Evolutionary conservation across 2,329 filamentous ascomycete genomes (phyloP).

Genomic region (Aspergillus hortae): DNA sequence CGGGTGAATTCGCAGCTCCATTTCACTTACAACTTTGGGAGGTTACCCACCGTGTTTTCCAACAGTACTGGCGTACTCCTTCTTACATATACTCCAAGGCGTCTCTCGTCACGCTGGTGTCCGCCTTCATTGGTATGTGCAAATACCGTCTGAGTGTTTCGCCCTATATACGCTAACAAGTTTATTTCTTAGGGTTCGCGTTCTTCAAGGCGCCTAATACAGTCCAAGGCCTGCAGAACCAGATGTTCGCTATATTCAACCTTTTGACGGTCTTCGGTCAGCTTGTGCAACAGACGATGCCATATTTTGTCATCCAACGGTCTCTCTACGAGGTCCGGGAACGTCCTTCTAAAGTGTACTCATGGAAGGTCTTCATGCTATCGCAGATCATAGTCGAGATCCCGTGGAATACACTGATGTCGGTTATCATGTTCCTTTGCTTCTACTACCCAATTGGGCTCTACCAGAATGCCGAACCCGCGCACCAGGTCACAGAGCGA

Average conservation of each 20-base stretch:
- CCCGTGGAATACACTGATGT: constrained; percentile 52
- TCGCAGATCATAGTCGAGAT: constrained; percentile 78
- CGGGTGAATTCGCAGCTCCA: neutral
- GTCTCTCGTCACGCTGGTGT: neutral
- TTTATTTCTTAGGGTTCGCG: constrained; percentile 69
- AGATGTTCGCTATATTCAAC: constrained; percentile 56
- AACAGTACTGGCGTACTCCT: constrained; percentile 41
- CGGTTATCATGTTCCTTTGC: neutral
- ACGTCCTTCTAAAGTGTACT: constrained; percentile 75
- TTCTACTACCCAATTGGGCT: neutral
- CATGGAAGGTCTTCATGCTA: constrained; percentile 82
- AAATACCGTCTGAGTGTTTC: constrained; percentile 29
- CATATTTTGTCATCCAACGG: constrained; percentile 75
- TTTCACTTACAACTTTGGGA: neutral
- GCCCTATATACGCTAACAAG: constrained; percentile 55
- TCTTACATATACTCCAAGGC: constrained; percentile 61
- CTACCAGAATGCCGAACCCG: neutral
- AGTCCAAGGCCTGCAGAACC: constrained; percentile 75
- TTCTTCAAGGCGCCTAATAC: constrained; percentile 69
- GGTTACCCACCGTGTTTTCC: constrained; percentile 16
- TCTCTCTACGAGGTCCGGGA: constrained; percentile 79
- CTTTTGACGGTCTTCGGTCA: constrained; percentile 15
- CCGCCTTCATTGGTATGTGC: too few species aligned
- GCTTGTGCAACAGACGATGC: constrained; percentile 60
- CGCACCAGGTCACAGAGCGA: too few species aligned